Evolutionary conservation across 371 early-diverging fungal species (phyloP).

Genomic region (Smittium culicis): DNA sequence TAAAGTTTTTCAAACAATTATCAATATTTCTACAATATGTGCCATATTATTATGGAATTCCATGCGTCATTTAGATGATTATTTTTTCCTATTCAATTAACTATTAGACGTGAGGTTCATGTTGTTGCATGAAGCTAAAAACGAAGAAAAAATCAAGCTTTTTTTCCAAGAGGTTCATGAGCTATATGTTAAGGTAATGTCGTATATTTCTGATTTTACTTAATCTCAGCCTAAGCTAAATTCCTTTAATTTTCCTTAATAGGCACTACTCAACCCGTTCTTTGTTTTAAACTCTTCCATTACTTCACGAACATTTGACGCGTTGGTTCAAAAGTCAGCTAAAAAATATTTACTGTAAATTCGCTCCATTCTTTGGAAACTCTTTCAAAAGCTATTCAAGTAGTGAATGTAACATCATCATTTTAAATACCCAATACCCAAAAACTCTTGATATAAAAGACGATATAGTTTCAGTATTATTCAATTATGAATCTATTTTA

Average conservation of each 20-base stretch:
- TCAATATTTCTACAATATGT: too few species aligned
- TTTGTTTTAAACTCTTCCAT: constrained; percentile 70
- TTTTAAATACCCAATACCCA: too few species aligned
- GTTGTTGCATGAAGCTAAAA: constrained; percentile 78
- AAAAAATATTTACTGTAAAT: constrained; percentile 54
- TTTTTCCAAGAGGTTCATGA: constrained; percentile 89
- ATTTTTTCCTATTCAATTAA: too few species aligned
- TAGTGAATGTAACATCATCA: too few species aligned
- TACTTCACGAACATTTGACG: constrained; percentile 65
- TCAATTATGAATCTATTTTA: too few species aligned
- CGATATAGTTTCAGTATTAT: too few species aligned
- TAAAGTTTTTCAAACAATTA: too few species aligned
- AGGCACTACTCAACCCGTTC: constrained; percentile 71
- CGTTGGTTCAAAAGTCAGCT: constrained; percentile 55
- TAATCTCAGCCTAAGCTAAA: background rate
- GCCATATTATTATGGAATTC: too few species aligned
- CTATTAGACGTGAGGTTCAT: constrained; percentile 59
- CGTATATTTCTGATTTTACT: background rate
- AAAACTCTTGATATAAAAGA: too few species aligned
- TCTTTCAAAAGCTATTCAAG: too few species aligned
- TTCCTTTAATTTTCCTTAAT: too few species aligned
- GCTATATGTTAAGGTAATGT: constrained; percentile 67
- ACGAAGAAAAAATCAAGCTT: constrained; percentile 72
- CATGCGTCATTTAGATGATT: too few species aligned
- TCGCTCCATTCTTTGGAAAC: background rate